phyloP scores from a whole-genome alignment of 164 flowering plant genomes.

The Cinnamomum chago region DNA sequence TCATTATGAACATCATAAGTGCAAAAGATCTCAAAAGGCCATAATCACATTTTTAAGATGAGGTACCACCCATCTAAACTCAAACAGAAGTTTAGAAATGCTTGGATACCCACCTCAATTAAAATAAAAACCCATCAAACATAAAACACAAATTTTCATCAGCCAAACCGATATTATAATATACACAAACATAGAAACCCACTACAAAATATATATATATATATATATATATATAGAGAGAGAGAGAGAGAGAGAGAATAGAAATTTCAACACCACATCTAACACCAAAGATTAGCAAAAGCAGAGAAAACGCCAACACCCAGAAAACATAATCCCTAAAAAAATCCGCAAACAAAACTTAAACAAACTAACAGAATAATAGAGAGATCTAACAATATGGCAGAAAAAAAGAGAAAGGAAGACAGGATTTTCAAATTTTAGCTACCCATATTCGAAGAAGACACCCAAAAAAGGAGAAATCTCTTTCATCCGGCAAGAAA shows the following conservation, averaged over 20 bases:
- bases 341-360: background rate
- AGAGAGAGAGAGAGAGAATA: background rate
- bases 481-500: background rate
- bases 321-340: background rate
- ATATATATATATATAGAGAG: no score
- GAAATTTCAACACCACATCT: background rate
- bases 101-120: background rate
- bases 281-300: background rate
- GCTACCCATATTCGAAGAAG: no score
- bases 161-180: no score
- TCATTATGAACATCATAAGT: background rate
- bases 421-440: no score
- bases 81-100: background rate
- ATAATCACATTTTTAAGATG: background rate
- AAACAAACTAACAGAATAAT: background rate
- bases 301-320: background rate
- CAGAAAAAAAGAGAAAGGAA: background rate
- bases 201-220: background rate
- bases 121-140: background rate
- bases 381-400: background rate
- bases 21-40: background rate
- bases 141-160: background rate
- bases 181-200: background rate
- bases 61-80: no score
- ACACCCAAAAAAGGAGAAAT: background rate